Conservation (phyloP, 345 rosid genomes). For the Abelmoschus esculentus region DNA sequence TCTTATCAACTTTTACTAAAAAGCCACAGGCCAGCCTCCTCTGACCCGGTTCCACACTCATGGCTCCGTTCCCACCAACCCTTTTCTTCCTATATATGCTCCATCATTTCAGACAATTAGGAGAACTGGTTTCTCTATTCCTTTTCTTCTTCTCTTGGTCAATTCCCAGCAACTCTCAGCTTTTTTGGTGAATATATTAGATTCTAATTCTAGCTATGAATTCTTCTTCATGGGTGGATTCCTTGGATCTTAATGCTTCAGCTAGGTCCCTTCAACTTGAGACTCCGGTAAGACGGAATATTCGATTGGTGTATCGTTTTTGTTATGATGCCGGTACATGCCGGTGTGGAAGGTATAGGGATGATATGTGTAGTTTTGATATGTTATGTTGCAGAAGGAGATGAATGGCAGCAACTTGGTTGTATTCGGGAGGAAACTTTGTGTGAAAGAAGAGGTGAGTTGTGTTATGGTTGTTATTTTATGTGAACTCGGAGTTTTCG, state of each 20-base stretch:
- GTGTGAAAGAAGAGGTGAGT: conserved; percentile 40
- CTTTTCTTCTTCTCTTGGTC: conserved; percentile 12
- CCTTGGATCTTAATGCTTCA: conserved; percentile 48
- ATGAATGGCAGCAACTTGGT: conserved; percentile 18
- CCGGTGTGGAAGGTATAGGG: neutral
- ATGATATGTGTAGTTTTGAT: neutral
- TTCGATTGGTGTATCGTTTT: neutral
- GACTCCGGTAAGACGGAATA: conserved; percentile 20
- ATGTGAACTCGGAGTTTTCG: neutral
- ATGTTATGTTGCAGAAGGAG: conserved; percentile 20
- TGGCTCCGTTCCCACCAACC: conserved; percentile 27
- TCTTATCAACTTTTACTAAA: neutral
- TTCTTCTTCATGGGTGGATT: conserved; percentile 38
- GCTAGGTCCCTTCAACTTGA: conserved; percentile 33
- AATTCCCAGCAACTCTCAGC: conserved; percentile 7
- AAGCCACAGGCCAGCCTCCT: conserved; percentile 1
- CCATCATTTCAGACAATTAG: neutral
- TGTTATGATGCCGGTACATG: neutral
- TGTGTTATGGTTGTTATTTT: too few species aligned
- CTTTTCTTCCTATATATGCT: neutral
- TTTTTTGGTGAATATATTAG: neutral
- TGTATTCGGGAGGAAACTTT: conserved; percentile 22
- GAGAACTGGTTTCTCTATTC: neutral
- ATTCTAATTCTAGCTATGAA: conserved; percentile 31
- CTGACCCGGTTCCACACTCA: neutral